Evolutionary conservation across 352 stramenopile genomes (phyloP).

Genomic region (Phytopythium litorale): DNA sequence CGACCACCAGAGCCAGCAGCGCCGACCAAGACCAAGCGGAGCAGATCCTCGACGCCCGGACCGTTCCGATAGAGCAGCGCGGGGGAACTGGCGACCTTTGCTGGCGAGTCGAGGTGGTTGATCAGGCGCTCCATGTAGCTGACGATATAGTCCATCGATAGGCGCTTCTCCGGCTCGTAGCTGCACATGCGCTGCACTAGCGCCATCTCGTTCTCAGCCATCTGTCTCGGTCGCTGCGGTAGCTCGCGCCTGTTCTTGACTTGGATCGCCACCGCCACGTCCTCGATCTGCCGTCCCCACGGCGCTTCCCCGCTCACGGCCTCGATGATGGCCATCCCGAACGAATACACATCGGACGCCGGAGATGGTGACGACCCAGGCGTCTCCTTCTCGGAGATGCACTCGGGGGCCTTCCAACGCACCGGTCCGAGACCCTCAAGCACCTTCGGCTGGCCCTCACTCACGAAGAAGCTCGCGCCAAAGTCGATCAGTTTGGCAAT

Average conservation of each 20-base stretch:
- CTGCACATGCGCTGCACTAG: background rate
- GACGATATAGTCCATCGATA: slow-evolving; percentile 2
- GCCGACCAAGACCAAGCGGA: background rate
- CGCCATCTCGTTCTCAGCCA: background rate
- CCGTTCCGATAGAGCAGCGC: background rate
- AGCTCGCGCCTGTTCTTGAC: background rate
- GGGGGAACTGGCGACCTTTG: background rate
- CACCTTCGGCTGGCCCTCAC: background rate
- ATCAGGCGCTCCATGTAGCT: background rate
- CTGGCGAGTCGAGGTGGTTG: background rate
- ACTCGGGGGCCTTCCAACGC: background rate
- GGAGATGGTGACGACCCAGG: background rate
- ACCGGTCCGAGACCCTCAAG: background rate
- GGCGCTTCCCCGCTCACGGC: background rate
- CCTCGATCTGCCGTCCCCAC: background rate
- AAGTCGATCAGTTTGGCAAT: background rate
- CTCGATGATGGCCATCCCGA: slow-evolving; percentile 1
- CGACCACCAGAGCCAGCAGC: background rate
- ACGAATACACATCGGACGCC: background rate
- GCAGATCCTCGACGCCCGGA: background rate
- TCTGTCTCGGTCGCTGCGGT: background rate
- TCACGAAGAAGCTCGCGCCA: background rate
- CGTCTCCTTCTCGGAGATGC: background rate
- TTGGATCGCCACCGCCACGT: background rate
- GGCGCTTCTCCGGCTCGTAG: background rate